Evolutionary conservation across 1,139 yeast genomes (phyloP), one percentile per base, ranked within the genome.

Genomic region (Ogataea hybrid): DNA sequence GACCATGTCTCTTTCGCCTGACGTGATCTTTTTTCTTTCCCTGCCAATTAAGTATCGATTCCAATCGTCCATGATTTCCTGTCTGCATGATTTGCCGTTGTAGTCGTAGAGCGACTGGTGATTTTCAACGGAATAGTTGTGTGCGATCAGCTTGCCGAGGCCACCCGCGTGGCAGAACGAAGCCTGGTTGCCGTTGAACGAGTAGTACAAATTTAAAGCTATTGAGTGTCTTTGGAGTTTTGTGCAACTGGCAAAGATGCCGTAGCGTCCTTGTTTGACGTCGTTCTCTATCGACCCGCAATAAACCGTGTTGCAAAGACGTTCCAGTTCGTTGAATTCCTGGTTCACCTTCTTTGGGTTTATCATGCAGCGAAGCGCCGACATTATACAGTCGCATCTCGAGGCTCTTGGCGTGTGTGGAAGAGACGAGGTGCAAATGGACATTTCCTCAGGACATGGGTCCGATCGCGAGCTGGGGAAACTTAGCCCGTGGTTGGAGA

Each of bases 381-480:
- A 58, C 55, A 74, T 74, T 46, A 79, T 62, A 56, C 88, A 81
- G 34, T 70, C 71, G 61, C 89, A 83, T 48, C 72, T 71, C 2
- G 65, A 68, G 4, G 61, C 50, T 50, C 78, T 71, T 7, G 89
- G 89, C 0, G 75, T 65, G 4, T 68, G 72, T 1, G 89, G 88
- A 27, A 80, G 56, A 5, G 35, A 6, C 4, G 32, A 23, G 6
- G 50, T 47, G 29, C 43, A 37, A 5, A 44, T 47, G 18, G 29
- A 16, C 43, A 40, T 35, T 25, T 41, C 34, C 5, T 28, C n/a
- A 2, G 45, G 41, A 29, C 44, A 40, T 5, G 28, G 32, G 4
- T 17, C 25, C 20, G 35, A 6, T 6, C 25, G 22, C 2, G 37
- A 25, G 11, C 18, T 15, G 2, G 42, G 36, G 18, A 28, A 28